A percentile compares a stretch with the other conserved stretches of the same genome.
Evolutionary conservation across 345 rosid genomes (phyloP).

Genomic region (Eucalyptus camaldulensis): DNA sequence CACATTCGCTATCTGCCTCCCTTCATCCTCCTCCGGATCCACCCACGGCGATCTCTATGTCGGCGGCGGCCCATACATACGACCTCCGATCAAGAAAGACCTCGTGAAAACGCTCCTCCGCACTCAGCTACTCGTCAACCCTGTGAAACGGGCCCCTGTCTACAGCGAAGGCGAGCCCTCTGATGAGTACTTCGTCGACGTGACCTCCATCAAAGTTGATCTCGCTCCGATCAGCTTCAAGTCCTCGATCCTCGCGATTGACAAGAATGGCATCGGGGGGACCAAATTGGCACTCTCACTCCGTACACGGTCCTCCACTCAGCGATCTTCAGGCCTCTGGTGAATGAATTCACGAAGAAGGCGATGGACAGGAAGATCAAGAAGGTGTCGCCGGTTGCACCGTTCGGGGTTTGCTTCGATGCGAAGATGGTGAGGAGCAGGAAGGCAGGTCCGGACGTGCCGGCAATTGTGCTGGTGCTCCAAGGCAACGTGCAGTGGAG

Average conservation of each 20-base stretch:
- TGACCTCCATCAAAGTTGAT: slow-evolving; percentile 5
- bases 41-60: slow-evolving; percentile 5
- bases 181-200: slow-evolving; percentile 14
- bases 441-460: slow-evolving; percentile 6
- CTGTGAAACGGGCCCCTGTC: neutral
- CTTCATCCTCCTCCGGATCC: neutral
- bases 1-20: slow-evolving; percentile 11
- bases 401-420: slow-evolving; percentile 4
- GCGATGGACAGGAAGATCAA: neutral
- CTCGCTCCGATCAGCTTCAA: slow-evolving; percentile 1
- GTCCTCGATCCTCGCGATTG: slow-evolving; percentile 2
- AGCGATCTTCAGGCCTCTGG: slow-evolving; percentile 29
- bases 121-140: slow-evolving; percentile 17
- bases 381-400: neutral
- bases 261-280: slow-evolving; percentile 27
- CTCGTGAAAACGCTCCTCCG: slow-evolving; percentile 4
- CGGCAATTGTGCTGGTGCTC: slow-evolving; percentile 13
- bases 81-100: slow-evolving; percentile 2
- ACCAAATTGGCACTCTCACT: slow-evolving; percentile 21
- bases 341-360: slow-evolving; percentile 6
- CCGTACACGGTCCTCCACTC: slow-evolving; percentile 17
- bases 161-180: slow-evolving; percentile 3
- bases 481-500: slow-evolving; percentile 7
- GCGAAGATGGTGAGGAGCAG: neutral
- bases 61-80: slow-evolving; percentile 14